phyloP scores from a whole-genome alignment of 1,284 basidiomycete genomes.

The Heterobasidion irregulare region DNA sequence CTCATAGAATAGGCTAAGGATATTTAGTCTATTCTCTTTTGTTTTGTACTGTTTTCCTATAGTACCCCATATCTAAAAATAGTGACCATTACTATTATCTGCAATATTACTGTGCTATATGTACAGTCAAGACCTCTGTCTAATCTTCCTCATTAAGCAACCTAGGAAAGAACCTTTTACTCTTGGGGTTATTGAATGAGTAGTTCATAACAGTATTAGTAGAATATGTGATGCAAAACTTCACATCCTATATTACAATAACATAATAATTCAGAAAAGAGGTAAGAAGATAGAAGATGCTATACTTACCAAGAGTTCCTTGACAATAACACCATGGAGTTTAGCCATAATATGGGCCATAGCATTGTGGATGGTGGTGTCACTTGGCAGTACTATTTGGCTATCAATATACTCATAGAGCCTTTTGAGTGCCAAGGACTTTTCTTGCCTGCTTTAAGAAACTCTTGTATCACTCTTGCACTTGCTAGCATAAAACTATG shows the following conservation, averaged over 20 bases:
- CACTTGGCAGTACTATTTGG: constrained; percentile 16
- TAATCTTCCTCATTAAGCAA: too few species aligned
- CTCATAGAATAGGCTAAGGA: too few species aligned
- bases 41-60: too few species aligned
- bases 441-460: constrained; percentile 12
- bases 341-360: constrained; percentile 17
- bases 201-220: too few species aligned
- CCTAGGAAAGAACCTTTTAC: too few species aligned
- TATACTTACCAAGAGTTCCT: constrained; percentile 17
- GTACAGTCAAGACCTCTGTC: too few species aligned
- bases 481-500: not conserved
- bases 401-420: constrained; percentile 20
- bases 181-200: too few species aligned
- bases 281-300: too few species aligned
- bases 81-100: too few species aligned
- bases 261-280: not conserved
- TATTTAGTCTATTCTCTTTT: too few species aligned
- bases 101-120: too few species aligned
- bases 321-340: constrained; percentile 19
- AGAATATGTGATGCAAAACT: constrained; percentile 13
- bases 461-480: not conserved
- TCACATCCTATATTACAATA: constrained; percentile 7
- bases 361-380: constrained; percentile 21
- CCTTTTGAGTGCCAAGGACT: constrained; percentile 14
- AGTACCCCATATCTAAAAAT: too few species aligned